These are phyloP conservation scores for Coffea canephora DNA, from an alignment of 257 asterid genomes.

Conservation along the genomic window DNA sequence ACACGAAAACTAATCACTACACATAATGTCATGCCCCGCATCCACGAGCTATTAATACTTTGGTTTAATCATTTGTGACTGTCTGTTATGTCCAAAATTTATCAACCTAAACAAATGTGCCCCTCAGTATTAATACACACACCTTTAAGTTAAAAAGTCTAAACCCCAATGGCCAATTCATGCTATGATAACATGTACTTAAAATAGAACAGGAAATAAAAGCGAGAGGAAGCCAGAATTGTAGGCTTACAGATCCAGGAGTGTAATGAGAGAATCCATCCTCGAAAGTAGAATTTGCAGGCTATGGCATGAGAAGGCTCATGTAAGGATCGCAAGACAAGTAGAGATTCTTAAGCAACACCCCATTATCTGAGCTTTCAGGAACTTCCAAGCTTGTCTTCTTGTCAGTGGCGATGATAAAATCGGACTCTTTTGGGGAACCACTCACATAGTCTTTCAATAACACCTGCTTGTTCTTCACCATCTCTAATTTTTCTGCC, in stretches of 20 bases:
- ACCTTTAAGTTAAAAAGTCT: no score
- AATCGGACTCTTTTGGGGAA: conserved; percentile 16
- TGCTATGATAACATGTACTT: no score
- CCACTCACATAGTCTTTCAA: background rate
- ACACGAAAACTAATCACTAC: no score
- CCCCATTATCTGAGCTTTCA: conserved; percentile 8
- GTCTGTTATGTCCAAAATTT: no score
- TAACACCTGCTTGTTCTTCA: conserved; percentile 11
- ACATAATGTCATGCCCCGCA: no score
- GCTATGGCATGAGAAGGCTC: background rate
- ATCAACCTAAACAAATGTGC: no score
- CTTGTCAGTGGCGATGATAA: background rate
- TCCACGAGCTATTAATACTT: no score
- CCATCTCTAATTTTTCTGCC: background rate
- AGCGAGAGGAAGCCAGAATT: no score
- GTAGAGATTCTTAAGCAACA: conserved; percentile 15
- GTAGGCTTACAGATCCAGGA: conserved; percentile 13
- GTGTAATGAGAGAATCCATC: background rate
- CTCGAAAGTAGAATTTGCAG: no score
- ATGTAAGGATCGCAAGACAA: conserved; percentile 4
- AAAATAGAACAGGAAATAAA: background rate
- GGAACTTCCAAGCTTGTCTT: conserved; percentile 9
- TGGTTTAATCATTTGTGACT: no score
- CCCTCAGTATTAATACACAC: no score
- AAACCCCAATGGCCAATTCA: no score